Base-by-base conservation (phyloP, 2,329 filamentous ascomycete genomes). In the Rutstroemia sydowiana region DNA sequence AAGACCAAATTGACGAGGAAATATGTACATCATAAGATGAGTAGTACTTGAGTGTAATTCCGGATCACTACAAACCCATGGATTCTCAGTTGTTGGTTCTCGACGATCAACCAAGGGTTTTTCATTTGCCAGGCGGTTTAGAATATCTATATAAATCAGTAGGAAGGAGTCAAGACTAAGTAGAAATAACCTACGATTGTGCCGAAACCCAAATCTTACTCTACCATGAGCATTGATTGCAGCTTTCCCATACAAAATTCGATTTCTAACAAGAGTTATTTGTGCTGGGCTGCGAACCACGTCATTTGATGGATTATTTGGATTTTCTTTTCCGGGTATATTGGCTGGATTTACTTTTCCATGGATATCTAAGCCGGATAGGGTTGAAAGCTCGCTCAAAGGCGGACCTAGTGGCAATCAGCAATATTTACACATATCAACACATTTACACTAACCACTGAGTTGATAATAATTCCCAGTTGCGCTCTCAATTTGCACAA, bases 1-100 rank as follows among this genome's bases (percentile, higher is more conserved):
- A 3, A 98, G 72, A 13, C 81, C 81, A 63, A 95, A 97, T 63
- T 97, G 91, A 10, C 85, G 78, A 30, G 93, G 93, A 61, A 98
- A 98, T 1, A 98, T 83, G 68, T 97, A 92, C 74, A 92, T 93
- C 78, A 95, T 81, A 18, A 95, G 70, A 59, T 86, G 87, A 10
- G 82, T 64, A 0, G 82, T 87, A 56, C 85, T 77, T 11, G 69
- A 72, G 62, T 60, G 78, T 71, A 34, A 70, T 56, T 37, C 68
- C 10, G 28, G 28, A 40, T 41, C 16, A 18, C 10, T 7, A 7
- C n/a, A 37, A 6, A 16, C 34, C 13, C 14, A 7, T 54, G 61
- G 32, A 46, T 55, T 45, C 16, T 26, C 18, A 20, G 45, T 34
- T 16, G n/a, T 40, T 43, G 48, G 48, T 28, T 21, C n/a, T 51